Base-by-base conservation (phyloP, 106 monocot species). In the Agapanthus africanus region DNA sequence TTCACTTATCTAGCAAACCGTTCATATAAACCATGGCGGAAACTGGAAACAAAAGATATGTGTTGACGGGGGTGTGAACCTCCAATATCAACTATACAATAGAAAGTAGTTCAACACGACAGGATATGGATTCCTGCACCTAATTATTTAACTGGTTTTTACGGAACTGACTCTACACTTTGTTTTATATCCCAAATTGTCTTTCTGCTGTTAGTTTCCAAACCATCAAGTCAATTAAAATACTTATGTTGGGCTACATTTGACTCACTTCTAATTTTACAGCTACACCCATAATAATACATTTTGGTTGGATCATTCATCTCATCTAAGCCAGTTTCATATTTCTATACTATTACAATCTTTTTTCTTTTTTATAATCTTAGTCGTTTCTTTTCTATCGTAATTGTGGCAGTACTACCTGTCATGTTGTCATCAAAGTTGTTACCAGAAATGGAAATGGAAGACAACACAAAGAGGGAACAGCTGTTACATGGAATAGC, bases 361-460 rank as follows among this genome's bases (percentile, higher is more conserved):
- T 7, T 66, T 66, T 14, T 40, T 25, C n/a, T n/a, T n/a, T n/a
- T n/a, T n/a, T n/a, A n/a, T n/a, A n/a, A n/a, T n/a, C n/a, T n/a
- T n/a, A n/a, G n/a, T n/a, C n/a, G n/a, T n/a, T n/a, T n/a, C n/a
- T n/a, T n/a, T n/a, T n/a, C n/a, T 61, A 65, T 8, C 31, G 13
- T 41, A 28, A 47, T 66, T 75, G 28, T 66, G 61, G 63, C 74
- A 97, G 97, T 97, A 80, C 75, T 97, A 27, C 97, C 97, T 67
- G 89, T 97, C 15, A 97, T 97, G 97, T 49, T 97, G 69, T 97
- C 97, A 68, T 84, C 97, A 37, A 97, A 97, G 80, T 78, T 97
- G 50, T 79, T 97, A 42, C 97, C 97, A 9, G 97, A 97, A 82
- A 97, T 97, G 82, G 97, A 97, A 83, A 70, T 66, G 57, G 97